Conservation (phyloP, 2,329 filamentous ascomycete species). For the Fusarium fujikuroi region DNA sequence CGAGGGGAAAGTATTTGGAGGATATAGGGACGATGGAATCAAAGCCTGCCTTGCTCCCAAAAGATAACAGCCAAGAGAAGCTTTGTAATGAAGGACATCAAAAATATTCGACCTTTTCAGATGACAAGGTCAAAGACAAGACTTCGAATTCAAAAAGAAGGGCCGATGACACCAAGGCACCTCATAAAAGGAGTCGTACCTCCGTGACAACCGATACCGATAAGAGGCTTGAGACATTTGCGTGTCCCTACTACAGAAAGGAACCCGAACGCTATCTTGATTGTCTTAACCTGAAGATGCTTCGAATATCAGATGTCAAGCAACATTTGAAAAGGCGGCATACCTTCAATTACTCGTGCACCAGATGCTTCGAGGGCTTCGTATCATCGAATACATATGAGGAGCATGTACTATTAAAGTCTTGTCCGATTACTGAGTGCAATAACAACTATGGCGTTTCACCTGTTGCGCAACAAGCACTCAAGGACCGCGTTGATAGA, state of each 20-base stretch:
- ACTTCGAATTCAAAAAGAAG: background rate
- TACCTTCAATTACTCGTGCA: background rate
- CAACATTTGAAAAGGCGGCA: background rate
- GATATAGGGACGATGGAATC: no score
- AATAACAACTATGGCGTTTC: background rate
- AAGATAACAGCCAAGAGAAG: no score
- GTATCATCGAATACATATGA: background rate
- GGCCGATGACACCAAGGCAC: background rate
- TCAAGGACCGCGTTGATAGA: background rate
- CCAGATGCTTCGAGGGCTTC: background rate
- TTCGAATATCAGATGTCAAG: background rate
- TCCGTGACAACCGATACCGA: background rate
- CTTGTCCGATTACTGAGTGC: background rate
- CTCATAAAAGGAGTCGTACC: background rate
- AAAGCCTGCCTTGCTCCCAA: no score
- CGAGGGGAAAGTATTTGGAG: no score
- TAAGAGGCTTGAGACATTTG: background rate
- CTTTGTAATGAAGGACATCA: fast-evolving
- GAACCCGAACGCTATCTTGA: background rate
- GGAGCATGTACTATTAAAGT: background rate
- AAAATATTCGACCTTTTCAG: fast-evolving
- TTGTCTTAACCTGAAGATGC: background rate
- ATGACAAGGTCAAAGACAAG: background rate
- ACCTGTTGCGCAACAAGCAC: background rate
- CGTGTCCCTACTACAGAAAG: background rate